Base-by-base conservation (phyloP, 352 stramenopile species). In the Thalassiosira allenii region DNA sequence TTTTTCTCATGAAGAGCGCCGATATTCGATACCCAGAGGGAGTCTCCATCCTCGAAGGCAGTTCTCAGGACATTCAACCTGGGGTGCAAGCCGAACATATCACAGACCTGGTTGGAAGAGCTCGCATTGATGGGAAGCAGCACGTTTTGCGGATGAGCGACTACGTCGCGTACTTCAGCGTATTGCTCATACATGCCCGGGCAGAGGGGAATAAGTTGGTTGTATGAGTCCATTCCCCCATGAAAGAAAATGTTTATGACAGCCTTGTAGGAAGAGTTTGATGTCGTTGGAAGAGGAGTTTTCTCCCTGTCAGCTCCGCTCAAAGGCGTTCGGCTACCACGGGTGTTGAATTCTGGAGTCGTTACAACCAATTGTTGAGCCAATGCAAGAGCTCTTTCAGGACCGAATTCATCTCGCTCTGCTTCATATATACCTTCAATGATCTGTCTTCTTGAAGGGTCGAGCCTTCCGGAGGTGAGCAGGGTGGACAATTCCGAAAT, bases 1-100 rank as follows among this genome's bases (percentile, higher is more conserved):
- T 83, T 72, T 59, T 93, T 87, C 8, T 83, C 75, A 23, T 92
- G 44, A 14, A 34, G 0, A 86, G 30, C 5, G 37, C 88, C 88
- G 17, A 81, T 80, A 58, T 93, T 93, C n/a, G 88, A 80, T 61
- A 93, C 53, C 40, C 88, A 92, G 2, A 69, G 12, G 32, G 77
- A 34, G 23, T 93, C 81, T 3, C 62, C 70, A n/a, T 67, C 57
- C 44, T 91, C 63, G 65, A 90, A 93, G 11, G 90, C 40, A 23
- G 63, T 23, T 57, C 86, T 49, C 2, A 92, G 11, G 6, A 47
- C 20, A 34, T 27, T 1, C 11, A 92, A 33, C 11, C 64, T 58
- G 1, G 41, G 49, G 53, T 92, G 80, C 11, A 93, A 11, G 41
- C 77, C 86, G 66, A 92, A 93, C 20, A 34, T 27, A 49, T 67